Percentiles rank a stretch among this genome's conserved stretches.
Conservation (phyloP, 208 protist genomes). For the Leishmania amazonensis region DNA sequence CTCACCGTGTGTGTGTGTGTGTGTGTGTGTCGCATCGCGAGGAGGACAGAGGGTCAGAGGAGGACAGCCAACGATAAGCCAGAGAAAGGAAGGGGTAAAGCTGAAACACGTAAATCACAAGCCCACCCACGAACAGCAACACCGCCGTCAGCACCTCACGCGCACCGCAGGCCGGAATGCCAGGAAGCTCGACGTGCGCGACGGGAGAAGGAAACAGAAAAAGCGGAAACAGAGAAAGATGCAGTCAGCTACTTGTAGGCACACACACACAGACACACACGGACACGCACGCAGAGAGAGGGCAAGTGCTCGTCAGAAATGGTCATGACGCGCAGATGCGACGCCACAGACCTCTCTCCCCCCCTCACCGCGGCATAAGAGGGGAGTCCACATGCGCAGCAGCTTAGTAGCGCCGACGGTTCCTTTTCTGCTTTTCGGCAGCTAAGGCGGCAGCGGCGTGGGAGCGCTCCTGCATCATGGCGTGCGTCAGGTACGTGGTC, state of each 20-base stretch:
- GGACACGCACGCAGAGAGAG: background rate
- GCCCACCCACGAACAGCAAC: background rate
- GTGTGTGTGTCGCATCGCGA: background rate
- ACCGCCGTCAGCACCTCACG: background rate
- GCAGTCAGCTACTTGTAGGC: background rate
- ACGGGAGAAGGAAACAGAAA: background rate
- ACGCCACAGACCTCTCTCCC: background rate
- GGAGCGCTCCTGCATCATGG: constrained; percentile 61
- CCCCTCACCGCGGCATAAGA: background rate
- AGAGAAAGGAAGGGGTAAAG: background rate
- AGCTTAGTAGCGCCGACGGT: constrained; percentile 39
- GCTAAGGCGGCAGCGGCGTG: constrained; percentile 39
- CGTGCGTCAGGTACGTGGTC: constrained; percentile 61
- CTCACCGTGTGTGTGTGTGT: background rate
- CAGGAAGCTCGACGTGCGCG: background rate
- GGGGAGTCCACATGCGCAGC: background rate
- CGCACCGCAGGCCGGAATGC: background rate
- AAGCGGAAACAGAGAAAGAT: background rate
- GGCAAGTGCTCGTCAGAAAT: background rate
- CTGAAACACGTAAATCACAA: background rate
- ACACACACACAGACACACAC: background rate
- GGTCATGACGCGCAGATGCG: constrained; percentile 5
- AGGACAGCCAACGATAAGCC: background rate
- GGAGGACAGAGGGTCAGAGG: background rate
- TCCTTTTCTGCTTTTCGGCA: constrained; percentile 52